Base-by-base conservation (phyloP, 1,284 basidiomycete genomes). In the Naganishia sp. region DNA sequence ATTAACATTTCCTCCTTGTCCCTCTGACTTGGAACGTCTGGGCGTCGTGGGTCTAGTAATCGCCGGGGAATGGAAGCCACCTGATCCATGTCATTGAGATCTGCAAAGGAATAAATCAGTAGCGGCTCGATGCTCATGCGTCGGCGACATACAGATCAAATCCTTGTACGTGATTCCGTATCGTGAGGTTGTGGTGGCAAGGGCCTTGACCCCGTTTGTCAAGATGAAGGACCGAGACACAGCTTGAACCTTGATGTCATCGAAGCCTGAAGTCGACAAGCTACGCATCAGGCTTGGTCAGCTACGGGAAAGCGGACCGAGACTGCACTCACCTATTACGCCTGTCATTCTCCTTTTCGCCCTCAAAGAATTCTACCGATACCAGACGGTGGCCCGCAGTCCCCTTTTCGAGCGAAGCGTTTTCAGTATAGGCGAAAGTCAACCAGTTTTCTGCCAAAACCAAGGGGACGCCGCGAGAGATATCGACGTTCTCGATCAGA, bases 361-460 rank as follows among this genome's bases (percentile, higher is more conserved):
- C 88, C 75, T 96, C 92, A 79, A 92, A 97, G 63, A 97, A 81
- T 79, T 97, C 94, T 1, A 94, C 87, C 9, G 85, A 88, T 3
- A 92, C 87, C 47, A 92, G 78, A 60, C 85, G 83, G 75, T 87
- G 85, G 0, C 90, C 87, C 21, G 83, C 82, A 52, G 89, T 87
- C 71, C 86, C 25, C 42, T 64, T 63, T 90, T 76, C 65, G 6
- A 51, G n/a, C 3, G 50, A 56, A 42, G 49, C 63, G 28, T 67
- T 69, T 28, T 77, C 77, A 7, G 74, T 69, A 75, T 80, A 95
- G 61, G 88, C 84, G 79, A 92, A 93, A 21, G 94, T 88, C 62
- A 98, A 79, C 94, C 95, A 98, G 77, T 98, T 97, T 80, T 98
- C 94, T 18, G 86, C 85, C 69, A 95, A 82, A 7, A 83, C 81